Percentiles rank a stretch among this genome's conserved stretches.
phyloP scores from a whole-genome alignment of 805 yeast species.

The Candida sithepensis region DNA sequence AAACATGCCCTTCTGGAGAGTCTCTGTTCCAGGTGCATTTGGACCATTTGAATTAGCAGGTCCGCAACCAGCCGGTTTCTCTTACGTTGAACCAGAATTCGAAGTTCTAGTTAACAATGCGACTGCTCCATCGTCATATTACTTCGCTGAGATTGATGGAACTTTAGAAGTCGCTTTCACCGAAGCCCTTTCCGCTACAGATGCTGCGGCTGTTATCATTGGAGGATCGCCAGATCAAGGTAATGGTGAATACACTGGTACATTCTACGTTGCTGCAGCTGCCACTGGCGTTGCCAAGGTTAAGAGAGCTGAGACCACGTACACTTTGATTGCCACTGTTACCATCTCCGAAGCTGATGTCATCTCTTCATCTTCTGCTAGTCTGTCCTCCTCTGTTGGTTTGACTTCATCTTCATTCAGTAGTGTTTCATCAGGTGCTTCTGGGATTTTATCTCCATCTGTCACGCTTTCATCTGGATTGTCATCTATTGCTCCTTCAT shows the following conservation, averaged over 20 bases:
- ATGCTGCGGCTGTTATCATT: constrained; percentile 12
- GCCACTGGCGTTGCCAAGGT: constrained; percentile 1
- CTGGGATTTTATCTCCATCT: neutral
- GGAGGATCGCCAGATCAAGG: constrained; percentile 12
- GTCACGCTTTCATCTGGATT: neutral
- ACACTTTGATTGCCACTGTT: neutral
- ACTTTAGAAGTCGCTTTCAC: constrained; percentile 3
- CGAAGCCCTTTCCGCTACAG: constrained; percentile 8
- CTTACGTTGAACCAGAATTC: neutral
- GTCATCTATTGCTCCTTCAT: neutral
- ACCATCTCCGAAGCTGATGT: neutral
- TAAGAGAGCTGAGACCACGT: too few relatives aligned
- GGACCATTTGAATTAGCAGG: neutral
- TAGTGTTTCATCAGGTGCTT: neutral
- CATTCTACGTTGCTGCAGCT: constrained; percentile 10
- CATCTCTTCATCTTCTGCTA: neutral
- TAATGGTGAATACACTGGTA: constrained; percentile 13
- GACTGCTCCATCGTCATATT: neutral
- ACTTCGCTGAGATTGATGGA: neutral
- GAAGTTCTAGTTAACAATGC: neutral
- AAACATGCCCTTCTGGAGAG: neutral
- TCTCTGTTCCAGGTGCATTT: neutral
- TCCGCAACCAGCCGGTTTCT: neutral
- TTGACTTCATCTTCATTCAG: neutral
- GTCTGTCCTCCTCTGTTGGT: too few relatives aligned